A percentile compares a stretch with the other conserved stretches of the same genome.
phyloP scores from a whole-genome alignment of 2,329 filamentous ascomycete species.

The Diaporthe longicolla region DNA sequence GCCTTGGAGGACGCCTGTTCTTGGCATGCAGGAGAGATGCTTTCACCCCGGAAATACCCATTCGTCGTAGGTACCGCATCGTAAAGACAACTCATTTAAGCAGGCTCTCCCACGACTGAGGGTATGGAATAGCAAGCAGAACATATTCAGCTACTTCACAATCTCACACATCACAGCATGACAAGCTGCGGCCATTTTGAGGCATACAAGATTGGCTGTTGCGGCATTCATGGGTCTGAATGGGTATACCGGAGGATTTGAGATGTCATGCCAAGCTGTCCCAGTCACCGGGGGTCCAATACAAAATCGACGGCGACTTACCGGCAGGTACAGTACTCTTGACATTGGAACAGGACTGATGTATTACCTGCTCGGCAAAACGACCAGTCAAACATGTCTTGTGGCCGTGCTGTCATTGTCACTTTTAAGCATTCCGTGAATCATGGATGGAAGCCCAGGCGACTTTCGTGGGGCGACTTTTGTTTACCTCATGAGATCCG shows the following conservation, averaged over 20 bases:
- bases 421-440: conserved; percentile 11
- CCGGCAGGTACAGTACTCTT: background rate
- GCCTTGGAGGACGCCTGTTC: background rate
- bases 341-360: background rate
- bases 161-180: background rate
- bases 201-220: background rate
- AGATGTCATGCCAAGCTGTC: background rate
- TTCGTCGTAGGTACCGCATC: background rate
- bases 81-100: no score
- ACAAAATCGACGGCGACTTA: background rate
- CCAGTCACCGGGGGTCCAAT: background rate
- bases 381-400: conserved; percentile 6
- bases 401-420: background rate
- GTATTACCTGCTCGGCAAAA: background rate
- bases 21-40: background rate
- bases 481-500: conserved; percentile 34
- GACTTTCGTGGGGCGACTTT: conserved; percentile 13
- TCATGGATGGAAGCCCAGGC: conserved; percentile 5
- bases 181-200: no score
- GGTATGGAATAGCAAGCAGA: no score
- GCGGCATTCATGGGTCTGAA: background rate
- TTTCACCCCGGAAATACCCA: background rate
- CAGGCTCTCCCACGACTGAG: fast-evolving
- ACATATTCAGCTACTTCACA: no score
- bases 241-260: background rate